Conservation (phyloP, 306 rosid species). For the Dryas octopetala region DNA sequence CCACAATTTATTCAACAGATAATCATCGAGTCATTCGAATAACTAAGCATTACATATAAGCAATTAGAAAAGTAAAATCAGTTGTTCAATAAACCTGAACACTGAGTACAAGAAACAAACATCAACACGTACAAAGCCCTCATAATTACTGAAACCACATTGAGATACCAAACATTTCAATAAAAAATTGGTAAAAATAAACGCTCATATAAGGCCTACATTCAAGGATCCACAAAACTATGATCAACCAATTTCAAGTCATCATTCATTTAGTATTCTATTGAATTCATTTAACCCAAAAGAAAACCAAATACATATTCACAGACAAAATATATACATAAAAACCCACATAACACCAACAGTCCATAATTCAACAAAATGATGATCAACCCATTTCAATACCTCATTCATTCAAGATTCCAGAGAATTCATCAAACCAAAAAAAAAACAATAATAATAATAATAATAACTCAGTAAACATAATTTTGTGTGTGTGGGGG, state of each 20-base stretch:
- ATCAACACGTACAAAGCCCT: neutral
- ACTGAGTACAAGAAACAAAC: neutral
- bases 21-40: neutral
- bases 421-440: constrained; percentile 3
- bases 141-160: neutral
- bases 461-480: constrained; percentile 2
- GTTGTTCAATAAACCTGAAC: neutral
- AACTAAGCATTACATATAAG: neutral
- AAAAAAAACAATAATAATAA: neutral
- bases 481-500: neutral
- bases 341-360: constrained; percentile 8
- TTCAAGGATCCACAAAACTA: constrained; percentile 14
- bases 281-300: constrained; percentile 13
- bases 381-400: constrained; percentile 1
- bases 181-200: neutral
- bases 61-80: neutral
- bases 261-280: constrained; percentile 24
- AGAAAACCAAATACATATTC: constrained; percentile 12
- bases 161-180: neutral
- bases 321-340: neutral
- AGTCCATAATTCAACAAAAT: neutral
- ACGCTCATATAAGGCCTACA: neutral
- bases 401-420: neutral
- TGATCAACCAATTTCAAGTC: constrained; percentile 23
- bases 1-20: neutral